Base-by-base conservation (phyloP, 2,329 filamentous ascomycete genomes). In the Ophiostoma sp. region DNA sequence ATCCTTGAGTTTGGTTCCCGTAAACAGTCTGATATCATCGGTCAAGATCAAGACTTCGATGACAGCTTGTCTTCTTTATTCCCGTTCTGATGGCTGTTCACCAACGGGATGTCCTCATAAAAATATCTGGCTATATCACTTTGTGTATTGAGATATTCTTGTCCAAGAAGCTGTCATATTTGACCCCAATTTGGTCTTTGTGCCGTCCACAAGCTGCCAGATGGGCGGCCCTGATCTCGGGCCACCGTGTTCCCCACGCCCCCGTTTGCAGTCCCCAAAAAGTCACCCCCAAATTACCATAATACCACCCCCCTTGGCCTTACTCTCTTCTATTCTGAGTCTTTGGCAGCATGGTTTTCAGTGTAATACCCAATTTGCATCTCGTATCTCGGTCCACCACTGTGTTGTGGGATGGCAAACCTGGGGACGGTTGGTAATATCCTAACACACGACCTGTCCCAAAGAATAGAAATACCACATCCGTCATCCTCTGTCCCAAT, bases 191-290 rank as follows among this genome's bases (percentile, higher is more conserved):
- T 28, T 45, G 4, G 48, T 55, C 45, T 25, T 36, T 69, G 36
- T 69, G 50, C 68, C 50, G 68, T 63, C 33, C n/a, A 42, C 68
- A 50, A 42, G 3, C n/a, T 42, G 50, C 25, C 68, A 42, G 68
- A 59, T 59, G 7, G 8, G 33, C 50, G 50, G 50, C 68, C 50
- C 50, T 70, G 68, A 70, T 28, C 48, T 48, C 68, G 31, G 68
- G 19, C 64, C 64, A 52, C 42, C 11, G 28, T 22, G 15, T 28
- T 69, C 42, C 63, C 64, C 36, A 69, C 25, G 64, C 17, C 64
- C 64, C 64, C 22, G 4, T 69, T 52, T 33, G 5, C 39, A 33
- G 39, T 33, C 39, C 42, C 22, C 39, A 69, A 4, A 69, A 69
- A n/a, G n/a, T 12, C 17, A 69, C 64, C 8, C 42, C 42, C 64